Conservation (phyloP, 2,329 filamentous ascomycete species). For the Cladosporium halotolerans region DNA sequence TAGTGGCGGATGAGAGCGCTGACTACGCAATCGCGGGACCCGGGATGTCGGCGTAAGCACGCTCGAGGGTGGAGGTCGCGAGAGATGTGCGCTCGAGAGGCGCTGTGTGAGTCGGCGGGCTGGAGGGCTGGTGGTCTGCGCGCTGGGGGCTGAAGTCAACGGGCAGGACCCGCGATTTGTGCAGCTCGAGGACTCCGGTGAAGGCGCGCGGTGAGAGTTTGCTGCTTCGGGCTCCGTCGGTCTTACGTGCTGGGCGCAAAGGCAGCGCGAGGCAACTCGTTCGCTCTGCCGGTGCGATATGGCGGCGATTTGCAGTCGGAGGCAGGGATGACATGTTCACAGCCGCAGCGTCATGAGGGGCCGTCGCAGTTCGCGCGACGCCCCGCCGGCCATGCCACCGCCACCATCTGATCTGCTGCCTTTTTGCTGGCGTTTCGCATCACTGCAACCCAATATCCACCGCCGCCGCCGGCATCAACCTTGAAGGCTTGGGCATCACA, state of each 20-base stretch:
- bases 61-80: neutral
- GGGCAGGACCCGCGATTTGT: too few species aligned
- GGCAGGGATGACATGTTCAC: neutral
- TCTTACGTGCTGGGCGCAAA: neutral
- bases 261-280: neutral
- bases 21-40: slow-evolving; percentile 3
- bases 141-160: neutral
- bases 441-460: too few species aligned
- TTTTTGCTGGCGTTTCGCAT: too few species aligned
- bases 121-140: neutral
- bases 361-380: neutral
- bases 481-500: too few species aligned
- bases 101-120: neutral
- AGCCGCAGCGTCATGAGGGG: neutral
- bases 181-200: neutral
- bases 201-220: neutral
- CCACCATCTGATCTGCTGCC: neutral
- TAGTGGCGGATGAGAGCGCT: slow-evolving; percentile 1
- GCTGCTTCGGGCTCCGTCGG: neutral
- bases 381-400: neutral
- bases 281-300: neutral
- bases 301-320: neutral
- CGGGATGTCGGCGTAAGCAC: neutral
- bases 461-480: too few species aligned
- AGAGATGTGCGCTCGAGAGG: neutral